These are phyloP conservation scores for Pseudogymnoascus sp. DNA, from an alignment of 2,329 filamentous ascomycete genomes.

Conservation along the genomic window DNA sequence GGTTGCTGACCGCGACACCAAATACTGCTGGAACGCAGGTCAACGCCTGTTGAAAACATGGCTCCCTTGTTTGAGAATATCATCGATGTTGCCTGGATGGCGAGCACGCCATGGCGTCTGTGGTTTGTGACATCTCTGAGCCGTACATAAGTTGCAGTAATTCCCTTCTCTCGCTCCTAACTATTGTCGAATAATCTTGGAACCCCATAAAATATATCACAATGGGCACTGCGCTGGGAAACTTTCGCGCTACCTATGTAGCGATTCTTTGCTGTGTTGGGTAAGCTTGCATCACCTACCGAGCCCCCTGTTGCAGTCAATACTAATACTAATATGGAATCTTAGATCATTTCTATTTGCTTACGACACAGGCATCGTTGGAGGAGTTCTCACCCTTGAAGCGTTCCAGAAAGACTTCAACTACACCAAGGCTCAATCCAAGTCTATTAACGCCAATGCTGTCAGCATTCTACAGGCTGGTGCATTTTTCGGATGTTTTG, in stretches of 20 bases:
- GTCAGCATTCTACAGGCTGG: constrained; percentile 45
- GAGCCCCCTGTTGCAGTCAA: constrained; percentile 16
- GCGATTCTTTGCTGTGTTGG: constrained; percentile 12
- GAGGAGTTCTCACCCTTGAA: constrained; percentile 39
- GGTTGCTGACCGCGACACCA: neutral
- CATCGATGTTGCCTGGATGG: neutral
- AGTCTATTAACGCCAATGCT: constrained; percentile 38
- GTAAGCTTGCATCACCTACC: neutral
- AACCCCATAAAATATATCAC: neutral
- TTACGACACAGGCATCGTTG: constrained; percentile 38
- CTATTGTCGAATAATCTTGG: neutral
- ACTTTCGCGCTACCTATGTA: constrained; percentile 31
- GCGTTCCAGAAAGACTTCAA: constrained; percentile 38
- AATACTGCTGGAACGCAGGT: neutral
- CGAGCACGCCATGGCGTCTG: neutral
- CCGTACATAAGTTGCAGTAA: neutral
- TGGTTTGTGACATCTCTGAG: neutral
- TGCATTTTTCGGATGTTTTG: constrained; percentile 42
- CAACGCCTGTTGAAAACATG: neutral
- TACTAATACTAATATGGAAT: constrained; percentile 11
- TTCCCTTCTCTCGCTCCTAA: neutral
- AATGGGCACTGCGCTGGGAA: constrained; percentile 24
- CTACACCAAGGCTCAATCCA: constrained; percentile 34
- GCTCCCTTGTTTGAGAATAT: constrained; percentile 1
- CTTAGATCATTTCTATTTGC: constrained; percentile 33